These are phyloP conservation scores for Neofusicoccum laricinum DNA, from an alignment of 2,329 filamentous ascomycete genomes.

Conservation along the genomic window DNA sequence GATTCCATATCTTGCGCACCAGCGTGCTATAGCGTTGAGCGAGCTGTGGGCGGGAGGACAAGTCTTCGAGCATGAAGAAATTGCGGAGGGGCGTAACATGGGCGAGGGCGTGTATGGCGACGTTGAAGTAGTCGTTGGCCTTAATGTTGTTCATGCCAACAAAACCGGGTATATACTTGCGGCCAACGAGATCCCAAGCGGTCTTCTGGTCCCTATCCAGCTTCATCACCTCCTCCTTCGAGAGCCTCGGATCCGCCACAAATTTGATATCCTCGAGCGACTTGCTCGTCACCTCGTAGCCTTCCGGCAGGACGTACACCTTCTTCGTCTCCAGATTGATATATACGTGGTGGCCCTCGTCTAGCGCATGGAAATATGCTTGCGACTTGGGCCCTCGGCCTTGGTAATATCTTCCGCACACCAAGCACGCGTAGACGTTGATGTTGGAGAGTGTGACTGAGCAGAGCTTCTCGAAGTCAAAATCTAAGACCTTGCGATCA, in stretches of 20 bases:
- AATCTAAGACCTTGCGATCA: constrained; percentile 87
- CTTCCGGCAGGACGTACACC: constrained; percentile 90
- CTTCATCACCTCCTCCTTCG: constrained; percentile 72
- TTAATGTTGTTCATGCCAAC: constrained; percentile 99
- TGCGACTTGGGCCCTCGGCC: constrained; percentile 90
- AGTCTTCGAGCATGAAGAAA: constrained; percentile 84
- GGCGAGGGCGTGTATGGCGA: constrained; percentile 84
- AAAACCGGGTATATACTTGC: constrained; percentile 87
- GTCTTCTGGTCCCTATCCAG: constrained; percentile 66
- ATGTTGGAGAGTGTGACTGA: constrained; percentile 95
- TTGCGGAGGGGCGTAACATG: constrained; percentile 89
- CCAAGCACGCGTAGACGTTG: constrained; percentile 96
- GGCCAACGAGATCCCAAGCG: constrained; percentile 75
- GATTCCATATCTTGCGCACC: constrained; percentile 97
- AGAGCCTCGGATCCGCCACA: constrained; percentile 87
- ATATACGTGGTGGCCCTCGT: constrained; percentile 94
- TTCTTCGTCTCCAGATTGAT: constrained; percentile 95
- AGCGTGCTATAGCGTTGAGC: constrained; percentile 85
- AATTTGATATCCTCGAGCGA: constrained; percentile 98
- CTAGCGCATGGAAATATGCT: constrained; percentile 95
- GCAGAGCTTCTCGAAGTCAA: constrained; percentile 98
- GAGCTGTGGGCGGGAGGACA: constrained; percentile 72
- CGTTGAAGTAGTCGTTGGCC: constrained; percentile 97
- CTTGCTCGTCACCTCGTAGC: constrained; percentile 93
- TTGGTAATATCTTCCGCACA: constrained; percentile 97